phyloP scores from a whole-genome alignment of 805 yeast genomes.

The Candida odintsovae region DNA sequence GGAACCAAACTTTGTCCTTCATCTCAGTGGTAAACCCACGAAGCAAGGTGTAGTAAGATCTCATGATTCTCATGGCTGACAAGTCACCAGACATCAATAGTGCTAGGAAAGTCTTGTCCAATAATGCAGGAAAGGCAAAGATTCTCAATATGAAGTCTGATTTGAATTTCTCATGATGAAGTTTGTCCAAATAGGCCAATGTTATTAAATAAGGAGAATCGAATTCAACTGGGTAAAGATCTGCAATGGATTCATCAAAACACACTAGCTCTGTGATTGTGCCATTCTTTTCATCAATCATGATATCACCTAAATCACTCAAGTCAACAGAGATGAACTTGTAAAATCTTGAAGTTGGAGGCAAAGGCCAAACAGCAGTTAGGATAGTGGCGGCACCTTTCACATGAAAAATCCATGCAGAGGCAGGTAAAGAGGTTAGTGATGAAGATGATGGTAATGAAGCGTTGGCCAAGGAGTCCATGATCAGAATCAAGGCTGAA shows the following conservation, averaged over 20 bases:
- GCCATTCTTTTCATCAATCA: conserved; percentile 31
- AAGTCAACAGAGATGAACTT: conserved; percentile 79
- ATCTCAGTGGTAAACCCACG: conserved; percentile 79
- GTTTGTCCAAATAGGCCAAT: conserved; percentile 76
- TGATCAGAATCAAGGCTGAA: conserved; percentile 78
- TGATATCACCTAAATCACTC: conserved; percentile 78
- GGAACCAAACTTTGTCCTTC: conserved; percentile 89
- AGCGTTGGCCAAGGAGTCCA: conserved; percentile 94
- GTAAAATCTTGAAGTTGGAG: conserved; percentile 59
- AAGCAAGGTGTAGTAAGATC: conserved; percentile 77
- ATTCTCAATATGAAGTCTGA: conserved; percentile 82
- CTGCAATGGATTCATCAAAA: conserved; percentile 80
- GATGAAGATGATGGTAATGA: conserved; percentile 37
- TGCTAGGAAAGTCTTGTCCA: conserved; percentile 75
- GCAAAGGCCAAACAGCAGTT: conserved; percentile 93
- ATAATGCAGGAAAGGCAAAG: conserved; percentile 88
- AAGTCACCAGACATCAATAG: conserved; percentile 79
- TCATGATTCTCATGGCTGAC: conserved; percentile 85
- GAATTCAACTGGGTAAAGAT: conserved; percentile 78
- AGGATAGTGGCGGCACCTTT: conserved; percentile 95
- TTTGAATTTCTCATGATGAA: conserved; percentile 75
- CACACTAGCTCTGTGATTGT: conserved; percentile 59
- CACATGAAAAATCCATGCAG: conserved; percentile 96
- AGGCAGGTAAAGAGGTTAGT: conserved; percentile 66
- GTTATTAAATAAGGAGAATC: conserved; percentile 86